These are phyloP conservation scores for Trichomonascus vanleenenianus DNA, from an alignment of 805 yeast species.

Conservation along the genomic window DNA sequence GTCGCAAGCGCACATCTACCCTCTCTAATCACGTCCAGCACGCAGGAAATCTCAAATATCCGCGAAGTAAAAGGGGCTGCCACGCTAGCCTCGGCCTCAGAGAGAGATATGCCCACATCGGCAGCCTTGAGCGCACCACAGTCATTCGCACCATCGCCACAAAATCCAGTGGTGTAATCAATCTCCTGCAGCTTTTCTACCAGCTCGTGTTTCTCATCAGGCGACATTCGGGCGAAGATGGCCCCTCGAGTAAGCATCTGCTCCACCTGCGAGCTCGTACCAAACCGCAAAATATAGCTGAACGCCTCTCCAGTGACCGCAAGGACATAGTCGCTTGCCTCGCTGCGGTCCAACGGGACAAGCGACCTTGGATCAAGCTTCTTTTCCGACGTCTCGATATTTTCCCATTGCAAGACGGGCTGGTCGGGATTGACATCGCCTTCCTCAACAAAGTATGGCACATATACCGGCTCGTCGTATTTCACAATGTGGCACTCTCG, in stretches of 20 bases:
- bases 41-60: slow-evolving; percentile 85
- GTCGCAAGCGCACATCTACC: slow-evolving; percentile 95
- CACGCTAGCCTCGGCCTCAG: slow-evolving; percentile 97
- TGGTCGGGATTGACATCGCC: slow-evolving; percentile 7
- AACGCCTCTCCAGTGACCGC: slow-evolving; percentile 94
- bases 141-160: slow-evolving; percentile 99
- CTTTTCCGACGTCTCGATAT: slow-evolving; percentile 37
- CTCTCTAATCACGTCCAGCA: slow-evolving; percentile 81
- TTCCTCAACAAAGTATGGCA: slow-evolving; percentile 56
- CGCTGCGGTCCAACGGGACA: slow-evolving; percentile 32
- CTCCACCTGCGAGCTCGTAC: slow-evolving; percentile 37
- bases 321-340: slow-evolving; percentile 44
- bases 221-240: slow-evolving; percentile 95
- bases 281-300: slow-evolving; percentile 53
- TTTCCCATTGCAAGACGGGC: slow-evolving; percentile 30
- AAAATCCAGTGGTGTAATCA: slow-evolving; percentile 91
- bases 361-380: slow-evolving; percentile 59
- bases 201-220: slow-evolving; percentile 95
- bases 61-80: slow-evolving; percentile 98
- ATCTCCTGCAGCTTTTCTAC: slow-evolving; percentile 77
- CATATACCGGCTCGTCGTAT: slow-evolving; percentile 40
- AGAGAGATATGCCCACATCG: slow-evolving; percentile 89
- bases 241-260: slow-evolving; percentile 64
- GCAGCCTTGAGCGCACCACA: slow-evolving; percentile 98
- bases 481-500: slow-evolving; percentile 67